These are phyloP conservation scores for Aspergillus flavus DNA, from an alignment of 2,329 filamentous ascomycete genomes.

Conservation along the genomic window DNA sequence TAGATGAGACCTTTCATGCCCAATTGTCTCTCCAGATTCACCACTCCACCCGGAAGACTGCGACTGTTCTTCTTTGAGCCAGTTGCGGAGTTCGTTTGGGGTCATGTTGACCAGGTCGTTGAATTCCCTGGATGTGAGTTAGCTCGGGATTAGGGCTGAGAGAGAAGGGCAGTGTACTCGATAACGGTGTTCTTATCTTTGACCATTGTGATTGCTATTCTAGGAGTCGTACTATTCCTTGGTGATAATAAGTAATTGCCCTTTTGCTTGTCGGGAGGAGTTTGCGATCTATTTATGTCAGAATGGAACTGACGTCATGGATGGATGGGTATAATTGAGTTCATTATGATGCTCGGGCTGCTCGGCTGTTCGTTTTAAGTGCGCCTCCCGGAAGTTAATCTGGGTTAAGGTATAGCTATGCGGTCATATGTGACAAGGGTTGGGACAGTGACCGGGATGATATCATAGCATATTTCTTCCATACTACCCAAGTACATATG, in stretches of 20 bases:
- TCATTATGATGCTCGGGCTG: neutral
- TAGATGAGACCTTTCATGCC: slow-evolving; percentile 57
- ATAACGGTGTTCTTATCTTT: slow-evolving; percentile 57
- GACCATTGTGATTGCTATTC: slow-evolving; percentile 45
- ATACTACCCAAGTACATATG: too few species aligned
- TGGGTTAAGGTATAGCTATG: neutral
- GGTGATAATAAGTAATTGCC: too few species aligned
- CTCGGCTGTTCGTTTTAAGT: too few species aligned
- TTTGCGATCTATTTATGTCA: too few species aligned
- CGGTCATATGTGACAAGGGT: too few species aligned
- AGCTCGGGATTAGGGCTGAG: slow-evolving; percentile 6
- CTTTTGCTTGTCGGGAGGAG: too few species aligned
- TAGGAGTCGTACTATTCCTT: too few species aligned
- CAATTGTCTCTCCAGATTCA: slow-evolving; percentile 63
- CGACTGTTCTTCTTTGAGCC: slow-evolving; percentile 63
- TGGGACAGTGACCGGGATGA: too few species aligned
- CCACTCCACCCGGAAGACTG: slow-evolving; percentile 63
- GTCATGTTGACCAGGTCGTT: slow-evolving; percentile 69
- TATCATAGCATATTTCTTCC: too few species aligned
- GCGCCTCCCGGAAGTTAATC: neutral
- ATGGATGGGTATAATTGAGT: neutral
- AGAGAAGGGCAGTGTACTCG: slow-evolving; percentile 32
- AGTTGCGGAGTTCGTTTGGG: slow-evolving; percentile 60
- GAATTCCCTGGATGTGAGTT: slow-evolving; percentile 55
- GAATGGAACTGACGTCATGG: neutral